Evolutionary conservation across 2,329 filamentous ascomycete species (phyloP).

Genomic region (Colletotrichum endophyticum): DNA sequence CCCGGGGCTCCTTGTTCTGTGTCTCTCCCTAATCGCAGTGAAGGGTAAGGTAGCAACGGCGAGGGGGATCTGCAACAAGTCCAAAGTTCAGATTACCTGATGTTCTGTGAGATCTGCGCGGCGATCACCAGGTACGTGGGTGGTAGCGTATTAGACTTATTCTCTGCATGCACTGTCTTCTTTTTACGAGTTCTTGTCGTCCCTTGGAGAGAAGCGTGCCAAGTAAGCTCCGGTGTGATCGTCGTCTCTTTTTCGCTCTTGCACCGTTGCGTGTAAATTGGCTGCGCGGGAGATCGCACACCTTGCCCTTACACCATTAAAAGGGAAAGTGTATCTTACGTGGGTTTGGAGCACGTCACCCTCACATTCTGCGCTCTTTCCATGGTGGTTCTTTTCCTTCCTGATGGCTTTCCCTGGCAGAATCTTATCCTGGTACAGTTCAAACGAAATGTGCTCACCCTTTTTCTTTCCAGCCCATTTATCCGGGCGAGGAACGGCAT

Average conservation of each 20-base stretch:
- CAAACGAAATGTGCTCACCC: background rate
- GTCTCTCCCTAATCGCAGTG: background rate
- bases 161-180: background rate
- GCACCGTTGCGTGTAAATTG: background rate
- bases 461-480: background rate
- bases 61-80: conserved; percentile 1
- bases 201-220: background rate
- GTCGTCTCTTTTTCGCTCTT: background rate
- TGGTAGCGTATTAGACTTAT: background rate
- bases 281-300: background rate
- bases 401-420: background rate
- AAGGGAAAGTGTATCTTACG: background rate
- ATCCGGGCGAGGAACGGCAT: background rate
- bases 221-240: background rate
- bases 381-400: background rate
- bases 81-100: conserved; percentile 9
- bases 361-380: background rate
- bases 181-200: background rate
- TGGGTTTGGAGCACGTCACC: background rate
- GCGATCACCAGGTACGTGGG: background rate
- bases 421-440: background rate
- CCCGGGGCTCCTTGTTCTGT: background rate
- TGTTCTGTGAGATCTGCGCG: conserved; percentile 14
- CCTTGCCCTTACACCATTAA: background rate
- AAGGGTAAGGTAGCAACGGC: background rate